Conservation (phyloP, 805 yeast species). For the Saccharomycopsis olivae region DNA sequence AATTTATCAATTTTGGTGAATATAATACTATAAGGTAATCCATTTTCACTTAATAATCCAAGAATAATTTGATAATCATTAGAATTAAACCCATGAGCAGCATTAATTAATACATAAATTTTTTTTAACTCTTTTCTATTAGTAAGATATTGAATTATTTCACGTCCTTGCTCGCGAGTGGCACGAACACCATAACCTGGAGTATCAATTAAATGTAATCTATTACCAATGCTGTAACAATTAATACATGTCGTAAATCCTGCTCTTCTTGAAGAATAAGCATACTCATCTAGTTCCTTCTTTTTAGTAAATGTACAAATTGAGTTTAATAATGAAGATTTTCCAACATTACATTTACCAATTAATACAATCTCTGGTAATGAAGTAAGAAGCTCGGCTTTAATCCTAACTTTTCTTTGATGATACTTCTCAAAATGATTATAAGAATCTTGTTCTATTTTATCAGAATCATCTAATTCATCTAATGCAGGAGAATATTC, state of each 20-base stretch:
- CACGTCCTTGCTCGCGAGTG: conserved; percentile 52
- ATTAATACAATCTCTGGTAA: conserved; percentile 69
- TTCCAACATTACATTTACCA: conserved; percentile 83
- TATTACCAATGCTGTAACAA: conserved; percentile 51
- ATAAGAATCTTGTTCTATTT: not conserved
- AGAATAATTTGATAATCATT: conserved; percentile 44
- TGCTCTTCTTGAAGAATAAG: conserved; percentile 43
- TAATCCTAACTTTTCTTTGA: conserved; percentile 13
- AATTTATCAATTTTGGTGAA: conserved; percentile 69
- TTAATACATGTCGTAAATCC: conserved; percentile 56
- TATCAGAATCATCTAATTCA: not conserved
- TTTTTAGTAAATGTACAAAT: conserved; percentile 34
- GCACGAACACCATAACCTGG: conserved; percentile 88
- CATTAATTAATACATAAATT: conserved; percentile 53
- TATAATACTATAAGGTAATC: conserved; percentile 62
- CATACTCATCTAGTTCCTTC: conserved; percentile 29
- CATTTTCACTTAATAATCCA: conserved; percentile 37
- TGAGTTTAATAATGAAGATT: conserved; percentile 64
- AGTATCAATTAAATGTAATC: conserved; percentile 62
- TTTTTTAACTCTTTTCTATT: conserved; percentile 43
- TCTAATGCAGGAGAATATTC: not conserved
- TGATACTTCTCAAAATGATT: conserved; percentile 2
- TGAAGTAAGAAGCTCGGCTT: conserved; percentile 1
- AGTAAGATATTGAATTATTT: conserved; percentile 51
- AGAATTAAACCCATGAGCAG: conserved; percentile 45